Conservation (phyloP, 78 protist species). For the Bodo saltans region DNA sequence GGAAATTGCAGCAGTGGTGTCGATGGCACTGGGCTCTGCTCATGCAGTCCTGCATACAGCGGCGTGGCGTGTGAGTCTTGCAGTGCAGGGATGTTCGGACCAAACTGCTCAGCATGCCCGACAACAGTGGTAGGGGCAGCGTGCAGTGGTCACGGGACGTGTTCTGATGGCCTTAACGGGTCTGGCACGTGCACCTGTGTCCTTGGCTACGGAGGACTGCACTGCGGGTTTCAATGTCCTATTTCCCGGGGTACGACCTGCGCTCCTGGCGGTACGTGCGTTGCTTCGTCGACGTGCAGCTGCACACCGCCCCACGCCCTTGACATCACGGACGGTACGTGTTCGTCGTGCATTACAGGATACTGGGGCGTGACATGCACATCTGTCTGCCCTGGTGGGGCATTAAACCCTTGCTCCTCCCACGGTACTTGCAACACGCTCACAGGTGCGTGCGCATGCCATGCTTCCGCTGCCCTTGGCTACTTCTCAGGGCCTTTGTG, state of each 20-base stretch:
- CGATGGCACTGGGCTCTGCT: conserved; percentile 3
- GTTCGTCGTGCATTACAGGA: no score
- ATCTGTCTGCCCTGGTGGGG: conserved; percentile 37
- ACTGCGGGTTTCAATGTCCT: background rate
- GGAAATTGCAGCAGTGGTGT: background rate
- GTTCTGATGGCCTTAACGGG: conserved; percentile 5
- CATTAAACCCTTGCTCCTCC: conserved; percentile 24
- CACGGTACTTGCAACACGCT: background rate
- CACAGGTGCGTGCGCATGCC: conserved; percentile 20
- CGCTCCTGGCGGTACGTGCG: no score
- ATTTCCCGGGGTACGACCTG: no score
- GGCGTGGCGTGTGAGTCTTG: conserved; percentile 22
- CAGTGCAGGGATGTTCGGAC: no score
- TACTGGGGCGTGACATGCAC: no score
- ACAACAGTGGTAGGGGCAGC: no score
- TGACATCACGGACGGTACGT: no score
- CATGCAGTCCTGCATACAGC: background rate
- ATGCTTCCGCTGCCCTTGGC: background rate
- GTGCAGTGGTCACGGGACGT: conserved; percentile 26
- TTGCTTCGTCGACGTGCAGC: no score
- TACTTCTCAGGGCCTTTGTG: background rate
- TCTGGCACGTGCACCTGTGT: background rate
- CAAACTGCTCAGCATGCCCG: no score
- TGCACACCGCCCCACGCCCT: no score
- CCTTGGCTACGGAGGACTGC: background rate